These are phyloP conservation scores for Russula sp. DNA, from an alignment of 768 basidiomycete genomes.

Conservation along the genomic window DNA sequence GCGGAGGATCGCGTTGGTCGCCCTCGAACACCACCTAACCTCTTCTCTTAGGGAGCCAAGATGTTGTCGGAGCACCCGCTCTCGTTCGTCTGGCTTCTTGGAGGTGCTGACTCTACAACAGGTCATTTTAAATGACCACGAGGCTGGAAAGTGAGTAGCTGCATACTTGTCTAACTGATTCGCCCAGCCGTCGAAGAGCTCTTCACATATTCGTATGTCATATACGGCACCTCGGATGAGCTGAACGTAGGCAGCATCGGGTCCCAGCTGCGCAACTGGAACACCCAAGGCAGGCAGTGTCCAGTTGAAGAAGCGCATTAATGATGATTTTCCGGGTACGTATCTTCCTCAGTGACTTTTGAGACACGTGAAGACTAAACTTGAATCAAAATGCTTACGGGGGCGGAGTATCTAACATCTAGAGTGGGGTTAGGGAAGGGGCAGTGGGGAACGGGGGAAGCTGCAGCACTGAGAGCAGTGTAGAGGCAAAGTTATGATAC, in stretches of 20 bases:
- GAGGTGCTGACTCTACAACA: background rate
- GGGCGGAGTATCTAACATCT: constrained; percentile 9
- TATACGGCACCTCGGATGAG: background rate
- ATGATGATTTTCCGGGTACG: constrained; percentile 1
- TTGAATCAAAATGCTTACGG: constrained; percentile 6
- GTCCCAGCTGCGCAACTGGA: background rate
- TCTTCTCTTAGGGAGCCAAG: background rate
- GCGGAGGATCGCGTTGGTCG: constrained; percentile 7
- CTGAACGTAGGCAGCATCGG: background rate
- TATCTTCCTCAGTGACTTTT: constrained; percentile 5
- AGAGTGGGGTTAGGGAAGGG: too few species aligned
- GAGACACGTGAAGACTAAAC: background rate
- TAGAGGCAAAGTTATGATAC: background rate
- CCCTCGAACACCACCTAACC: constrained; percentile 1
- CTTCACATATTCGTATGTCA: constrained; percentile 12
- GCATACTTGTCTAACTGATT: constrained; percentile 7
- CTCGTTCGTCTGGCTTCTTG: constrained; percentile 1
- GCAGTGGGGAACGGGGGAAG: background rate
- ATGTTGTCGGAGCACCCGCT: background rate
- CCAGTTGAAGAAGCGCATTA: constrained; percentile 5
- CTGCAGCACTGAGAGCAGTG: background rate
- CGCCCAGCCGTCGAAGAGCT: constrained; percentile 13
- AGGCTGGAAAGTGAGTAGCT: too few species aligned
- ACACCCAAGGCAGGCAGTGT: background rate
- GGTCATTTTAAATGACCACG: background rate